Percentiles rank a stretch among this genome's conserved stretches.
Conservation (phyloP, 805 yeast species). For the Zygosaccharomyces pseudorouxii region DNA sequence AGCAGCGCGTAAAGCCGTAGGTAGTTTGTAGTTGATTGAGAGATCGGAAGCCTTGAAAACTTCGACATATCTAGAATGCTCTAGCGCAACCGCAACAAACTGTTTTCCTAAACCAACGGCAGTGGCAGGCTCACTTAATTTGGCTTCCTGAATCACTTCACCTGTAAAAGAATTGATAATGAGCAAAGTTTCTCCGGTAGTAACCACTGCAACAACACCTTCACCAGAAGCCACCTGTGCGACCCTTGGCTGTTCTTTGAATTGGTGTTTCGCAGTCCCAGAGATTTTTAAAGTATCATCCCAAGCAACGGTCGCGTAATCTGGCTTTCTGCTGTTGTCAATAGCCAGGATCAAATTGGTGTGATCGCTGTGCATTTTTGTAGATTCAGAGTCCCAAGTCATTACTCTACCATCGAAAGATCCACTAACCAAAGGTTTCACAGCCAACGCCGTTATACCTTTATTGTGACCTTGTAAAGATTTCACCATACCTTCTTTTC, state of each 20-base stretch:
- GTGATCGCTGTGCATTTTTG: conserved; percentile 44
- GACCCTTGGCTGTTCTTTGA: conserved; percentile 48
- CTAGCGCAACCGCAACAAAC: conserved; percentile 48
- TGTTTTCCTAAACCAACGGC: conserved; percentile 43
- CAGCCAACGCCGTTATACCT: conserved; percentile 59
- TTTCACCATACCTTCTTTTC: conserved; percentile 31
- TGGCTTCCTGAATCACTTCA: conserved; percentile 25
- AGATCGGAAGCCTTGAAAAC: conserved; percentile 39
- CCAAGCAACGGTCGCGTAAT: conserved; percentile 71
- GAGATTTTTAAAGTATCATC: conserved; percentile 63
- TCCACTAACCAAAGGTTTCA: conserved; percentile 48
- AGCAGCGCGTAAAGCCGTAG: conserved; percentile 48
- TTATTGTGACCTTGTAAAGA: conserved; percentile 75
- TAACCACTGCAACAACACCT: conserved; percentile 40
- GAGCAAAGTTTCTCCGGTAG: conserved; percentile 41
- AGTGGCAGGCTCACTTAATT: conserved; percentile 40
- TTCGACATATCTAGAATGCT: conserved; percentile 37
- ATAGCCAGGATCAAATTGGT: conserved; percentile 61
- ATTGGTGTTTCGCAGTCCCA: conserved; percentile 23
- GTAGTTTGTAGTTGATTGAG: conserved; percentile 34
- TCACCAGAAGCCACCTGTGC: conserved; percentile 37
- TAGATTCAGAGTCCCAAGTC: conserved; percentile 48
- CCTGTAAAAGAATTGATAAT: conserved; percentile 36
- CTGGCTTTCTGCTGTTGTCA: conserved; percentile 29
- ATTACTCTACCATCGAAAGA: conserved; percentile 76